phyloP scores from a whole-genome alignment of 805 yeast genomes.

The Maudiozyma pseudohumilis region DNA sequence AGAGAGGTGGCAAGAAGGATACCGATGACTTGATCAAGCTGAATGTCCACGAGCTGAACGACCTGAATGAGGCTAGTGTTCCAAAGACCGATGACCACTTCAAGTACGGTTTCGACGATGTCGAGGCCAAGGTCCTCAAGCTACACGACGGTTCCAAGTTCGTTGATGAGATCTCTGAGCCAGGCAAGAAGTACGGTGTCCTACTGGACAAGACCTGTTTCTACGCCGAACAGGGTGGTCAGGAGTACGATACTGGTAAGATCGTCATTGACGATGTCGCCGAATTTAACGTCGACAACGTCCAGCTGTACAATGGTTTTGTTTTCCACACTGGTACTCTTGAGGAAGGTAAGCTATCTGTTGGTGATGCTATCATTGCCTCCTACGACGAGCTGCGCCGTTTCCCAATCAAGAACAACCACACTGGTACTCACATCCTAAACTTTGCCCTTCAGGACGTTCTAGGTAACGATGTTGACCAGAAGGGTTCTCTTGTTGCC shows the following conservation, averaged over 20 bases:
- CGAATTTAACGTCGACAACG: conserved; percentile 85
- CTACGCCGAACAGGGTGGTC: conserved; percentile 99
- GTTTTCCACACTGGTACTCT: conserved; percentile 89
- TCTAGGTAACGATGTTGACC: conserved; percentile 82
- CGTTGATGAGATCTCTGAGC: conserved; percentile 38
- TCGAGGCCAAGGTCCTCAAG: conserved; percentile 59
- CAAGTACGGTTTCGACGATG: conserved; percentile 67
- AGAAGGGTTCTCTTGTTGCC: conserved; percentile 93
- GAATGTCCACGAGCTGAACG: conserved; percentile 83
- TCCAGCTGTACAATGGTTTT: conserved; percentile 87
- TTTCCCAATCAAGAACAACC: conserved; percentile 94
- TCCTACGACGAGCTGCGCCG: conserved; percentile 89
- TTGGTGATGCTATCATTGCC: conserved; percentile 67
- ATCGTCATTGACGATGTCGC: conserved; percentile 78
- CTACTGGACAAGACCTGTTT: conserved; percentile 84
- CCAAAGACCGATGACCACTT: conserved; percentile 75
- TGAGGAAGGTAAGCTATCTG: conserved; percentile 62
- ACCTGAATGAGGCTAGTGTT: conserved; percentile 46
- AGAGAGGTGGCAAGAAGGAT: conserved; percentile 62
- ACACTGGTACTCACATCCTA: conserved; percentile 94
- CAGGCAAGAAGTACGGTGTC: conserved; percentile 59
- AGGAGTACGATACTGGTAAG: conserved; percentile 91
- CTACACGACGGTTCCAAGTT: conserved; percentile 60
- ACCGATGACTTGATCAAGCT: conserved; percentile 60
- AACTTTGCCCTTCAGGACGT: conserved; percentile 82